phyloP scores from a whole-genome alignment of 2,329 filamentous ascomycete species.

The Periconia sp. region DNA sequence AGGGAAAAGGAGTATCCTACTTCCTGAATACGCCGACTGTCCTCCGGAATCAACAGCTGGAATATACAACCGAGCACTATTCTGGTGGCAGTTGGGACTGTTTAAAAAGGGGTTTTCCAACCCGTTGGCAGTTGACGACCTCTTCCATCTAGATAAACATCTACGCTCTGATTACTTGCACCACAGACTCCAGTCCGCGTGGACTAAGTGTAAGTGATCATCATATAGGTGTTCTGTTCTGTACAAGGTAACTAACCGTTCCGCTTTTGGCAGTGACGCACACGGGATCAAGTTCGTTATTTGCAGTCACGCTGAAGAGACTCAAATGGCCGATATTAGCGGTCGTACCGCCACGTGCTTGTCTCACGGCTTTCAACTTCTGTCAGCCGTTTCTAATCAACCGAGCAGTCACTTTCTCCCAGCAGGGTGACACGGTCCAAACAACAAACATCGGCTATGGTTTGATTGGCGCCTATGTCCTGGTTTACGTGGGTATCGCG shows the following conservation, averaged over 20 bases:
- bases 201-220: slow-evolving; percentile 46
- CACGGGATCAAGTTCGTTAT: slow-evolving; percentile 28
- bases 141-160: slow-evolving; percentile 54
- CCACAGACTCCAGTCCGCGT: slow-evolving; percentile 43
- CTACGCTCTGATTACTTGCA: slow-evolving; percentile 51
- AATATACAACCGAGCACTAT: slow-evolving; percentile 56
- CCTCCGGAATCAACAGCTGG: slow-evolving; percentile 61
- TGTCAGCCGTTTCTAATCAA: slow-evolving; percentile 46
- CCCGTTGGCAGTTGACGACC: slow-evolving; percentile 51
- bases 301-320: slow-evolving; percentile 29
- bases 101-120: slow-evolving; percentile 57
- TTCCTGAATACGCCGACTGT: slow-evolving; percentile 44
- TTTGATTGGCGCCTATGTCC: slow-evolving; percentile 39
- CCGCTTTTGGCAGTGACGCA: slow-evolving; percentile 15
- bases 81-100: slow-evolving; percentile 62
- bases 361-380: slow-evolving; percentile 45
- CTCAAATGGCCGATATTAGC: slow-evolving; percentile 40
- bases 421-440: slow-evolving; percentile 19
- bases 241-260: slow-evolving; percentile 7
- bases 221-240: not conserved
- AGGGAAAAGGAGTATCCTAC: slow-evolving; percentile 52
- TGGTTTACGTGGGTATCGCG: slow-evolving; percentile 44
- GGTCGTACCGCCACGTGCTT: slow-evolving; percentile 34
- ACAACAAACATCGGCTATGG: slow-evolving; percentile 39
- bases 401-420: slow-evolving; percentile 34